These are phyloP conservation scores for Heritiera fomes DNA, from an alignment of 345 rosid species.

Conservation along the genomic window DNA sequence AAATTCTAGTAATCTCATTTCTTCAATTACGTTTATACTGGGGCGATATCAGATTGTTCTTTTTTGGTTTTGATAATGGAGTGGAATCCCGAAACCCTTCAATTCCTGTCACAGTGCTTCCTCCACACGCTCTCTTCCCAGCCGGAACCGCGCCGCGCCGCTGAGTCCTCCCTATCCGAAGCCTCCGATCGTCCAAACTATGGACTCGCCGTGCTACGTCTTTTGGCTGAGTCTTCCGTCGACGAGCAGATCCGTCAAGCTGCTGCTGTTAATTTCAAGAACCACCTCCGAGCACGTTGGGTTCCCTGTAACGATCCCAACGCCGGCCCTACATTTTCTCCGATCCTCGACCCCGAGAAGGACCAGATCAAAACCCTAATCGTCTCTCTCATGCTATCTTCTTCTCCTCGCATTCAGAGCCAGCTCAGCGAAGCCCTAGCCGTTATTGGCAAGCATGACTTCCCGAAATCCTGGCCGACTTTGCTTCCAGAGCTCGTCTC, in stretches of 20 bases:
- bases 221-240: conserved; percentile 67
- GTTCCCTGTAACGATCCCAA: conserved; percentile 43
- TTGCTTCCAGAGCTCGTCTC: conserved; percentile 80
- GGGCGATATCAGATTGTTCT: not conserved
- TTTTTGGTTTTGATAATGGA: conserved; percentile 39
- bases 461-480: conserved; percentile 77
- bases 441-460: conserved; percentile 85
- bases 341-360: conserved; percentile 69
- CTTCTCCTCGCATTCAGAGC: conserved; percentile 79
- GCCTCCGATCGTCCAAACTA: conserved; percentile 68
- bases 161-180: conserved; percentile 59
- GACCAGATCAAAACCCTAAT: conserved; percentile 76
- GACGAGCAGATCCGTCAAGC: conserved; percentile 90
- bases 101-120: conserved; percentile 77
- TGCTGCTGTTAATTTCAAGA: conserved; percentile 92
- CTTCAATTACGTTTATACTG: not conserved
- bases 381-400: conserved; percentile 78
- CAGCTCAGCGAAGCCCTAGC: conserved; percentile 92
- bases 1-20: not conserved
- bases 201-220: conserved; percentile 78
- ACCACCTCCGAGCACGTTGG: conserved; percentile 91
- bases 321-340: conserved; percentile 31
- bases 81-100: conserved; percentile 63
- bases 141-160: conserved; percentile 85
- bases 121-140: conserved; percentile 72